These are phyloP conservation scores for Lachancea fermentati DNA, from an alignment of 805 yeast genomes.

Conservation along the genomic window DNA sequence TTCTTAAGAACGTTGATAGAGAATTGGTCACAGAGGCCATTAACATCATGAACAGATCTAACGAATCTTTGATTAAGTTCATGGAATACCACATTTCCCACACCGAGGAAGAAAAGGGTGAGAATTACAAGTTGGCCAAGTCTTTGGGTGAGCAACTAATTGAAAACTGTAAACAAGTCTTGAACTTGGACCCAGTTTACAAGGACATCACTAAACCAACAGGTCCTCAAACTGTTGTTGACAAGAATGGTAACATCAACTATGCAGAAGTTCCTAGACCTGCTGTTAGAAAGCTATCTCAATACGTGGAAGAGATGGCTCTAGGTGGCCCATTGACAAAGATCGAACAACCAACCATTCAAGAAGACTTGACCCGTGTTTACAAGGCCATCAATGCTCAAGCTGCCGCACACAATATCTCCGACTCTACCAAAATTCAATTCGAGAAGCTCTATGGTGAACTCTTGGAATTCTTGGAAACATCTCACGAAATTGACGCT, in stretches of 20 bases:
- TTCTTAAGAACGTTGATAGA: conserved; percentile 83
- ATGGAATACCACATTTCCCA: conserved; percentile 76
- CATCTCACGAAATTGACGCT: conserved; percentile 66
- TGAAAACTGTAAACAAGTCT: conserved; percentile 89
- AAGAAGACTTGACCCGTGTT: conserved; percentile 78
- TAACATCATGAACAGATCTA: conserved; percentile 95
- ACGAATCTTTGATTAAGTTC: conserved; percentile 86
- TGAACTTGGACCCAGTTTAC: conserved; percentile 79
- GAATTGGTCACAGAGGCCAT: conserved; percentile 96
- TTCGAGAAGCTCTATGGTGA: conserved; percentile 67
- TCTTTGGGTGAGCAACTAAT: conserved; percentile 87
- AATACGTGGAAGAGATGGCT: conserved; percentile 94
- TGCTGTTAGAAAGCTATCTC: conserved; percentile 88
- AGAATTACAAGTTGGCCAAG: conserved; percentile 86
- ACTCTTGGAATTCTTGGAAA: conserved; percentile 61
- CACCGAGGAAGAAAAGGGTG: conserved; percentile 77
- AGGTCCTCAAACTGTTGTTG: conserved; percentile 88
- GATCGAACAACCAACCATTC: conserved; percentile 62
- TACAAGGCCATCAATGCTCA: conserved; percentile 78
- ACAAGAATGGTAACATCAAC: conserved; percentile 77
- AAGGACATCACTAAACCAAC: conserved; percentile 93
- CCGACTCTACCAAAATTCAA: conserved; percentile 62
- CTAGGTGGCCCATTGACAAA: conserved; percentile 83
- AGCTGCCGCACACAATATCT: conserved; percentile 40
- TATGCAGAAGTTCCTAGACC: conserved; percentile 85